These are phyloP conservation scores for Naganishia liquefaciens DNA, from an alignment of 1,284 basidiomycete genomes.

Conservation along the genomic window DNA sequence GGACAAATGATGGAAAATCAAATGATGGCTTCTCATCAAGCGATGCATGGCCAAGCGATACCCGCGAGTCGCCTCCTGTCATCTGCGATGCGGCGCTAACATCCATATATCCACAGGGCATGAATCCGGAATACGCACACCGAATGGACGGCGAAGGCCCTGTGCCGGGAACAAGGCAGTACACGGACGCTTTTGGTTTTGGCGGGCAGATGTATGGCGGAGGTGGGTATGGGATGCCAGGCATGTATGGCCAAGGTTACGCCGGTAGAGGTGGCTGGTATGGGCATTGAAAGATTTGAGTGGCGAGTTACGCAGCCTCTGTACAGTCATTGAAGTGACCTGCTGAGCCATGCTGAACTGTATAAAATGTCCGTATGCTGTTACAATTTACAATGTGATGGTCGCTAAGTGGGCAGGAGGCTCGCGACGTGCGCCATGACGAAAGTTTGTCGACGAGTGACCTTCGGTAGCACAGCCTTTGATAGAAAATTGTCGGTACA, in stretches of 20 bases:
- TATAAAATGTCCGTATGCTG: too few species aligned
- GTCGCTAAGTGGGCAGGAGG: not conserved
- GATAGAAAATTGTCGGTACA: too few species aligned
- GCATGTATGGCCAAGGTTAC: constrained; percentile 1
- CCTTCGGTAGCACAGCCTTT: too few species aligned
- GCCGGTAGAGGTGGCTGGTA: constrained; percentile 8
- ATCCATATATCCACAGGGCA: constrained; percentile 2
- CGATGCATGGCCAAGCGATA: constrained; percentile 29
- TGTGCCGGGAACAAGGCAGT: constrained; percentile 23
- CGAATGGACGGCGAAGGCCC: constrained; percentile 31
- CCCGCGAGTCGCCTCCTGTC: constrained; percentile 10
- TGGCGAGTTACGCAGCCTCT: not conserved
- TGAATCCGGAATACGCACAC: constrained; percentile 26
- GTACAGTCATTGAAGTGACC: not conserved
- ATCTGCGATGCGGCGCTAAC: not conserved
- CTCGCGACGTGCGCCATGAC: too few species aligned
- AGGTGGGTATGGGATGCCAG: constrained; percentile 29
- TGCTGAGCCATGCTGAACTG: too few species aligned
- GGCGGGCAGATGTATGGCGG: constrained; percentile 33
- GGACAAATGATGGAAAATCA: constrained; percentile 29
- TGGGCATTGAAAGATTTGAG: not conserved
- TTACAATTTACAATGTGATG: too few species aligned
- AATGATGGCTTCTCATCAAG: constrained; percentile 28
- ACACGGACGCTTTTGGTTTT: constrained; percentile 23
- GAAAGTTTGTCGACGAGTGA: too few species aligned